These are phyloP conservation scores for Colletotrichum cuscutae DNA, from an alignment of 2,329 filamentous ascomycete genomes.

Conservation along the genomic window DNA sequence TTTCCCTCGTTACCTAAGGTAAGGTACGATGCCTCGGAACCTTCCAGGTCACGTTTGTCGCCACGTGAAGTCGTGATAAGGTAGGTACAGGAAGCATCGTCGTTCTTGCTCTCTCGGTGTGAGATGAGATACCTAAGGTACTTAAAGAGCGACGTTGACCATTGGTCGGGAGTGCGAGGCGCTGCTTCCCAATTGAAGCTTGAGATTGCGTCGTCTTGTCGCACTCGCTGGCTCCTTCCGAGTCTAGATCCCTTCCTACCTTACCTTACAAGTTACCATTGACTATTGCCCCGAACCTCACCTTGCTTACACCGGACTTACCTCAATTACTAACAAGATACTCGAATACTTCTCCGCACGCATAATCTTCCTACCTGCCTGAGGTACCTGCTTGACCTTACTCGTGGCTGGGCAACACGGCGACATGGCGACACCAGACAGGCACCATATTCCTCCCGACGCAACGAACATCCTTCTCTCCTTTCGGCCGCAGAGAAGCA, in stretches of 20 bases:
- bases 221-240: neutral
- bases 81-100: neutral
- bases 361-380: no score
- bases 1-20: no score
- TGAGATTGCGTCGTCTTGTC: neutral
- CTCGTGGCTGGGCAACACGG: slow-evolving; percentile 10
- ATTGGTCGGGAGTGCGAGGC: neutral
- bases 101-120: neutral
- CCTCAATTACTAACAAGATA: neutral
- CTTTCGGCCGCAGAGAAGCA: slow-evolving; percentile 5
- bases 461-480: slow-evolving; percentile 1
- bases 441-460: neutral
- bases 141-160: neutral
- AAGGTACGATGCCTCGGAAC: no score
- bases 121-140: neutral
- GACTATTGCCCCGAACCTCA: neutral
- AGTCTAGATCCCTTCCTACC: neutral
- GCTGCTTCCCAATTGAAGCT: neutral
- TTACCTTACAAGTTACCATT: no score
- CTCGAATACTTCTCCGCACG: no score
- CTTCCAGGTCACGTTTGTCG: neutral
- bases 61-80: slow-evolving; percentile 18
- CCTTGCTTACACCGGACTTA: neutral
- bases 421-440: neutral
- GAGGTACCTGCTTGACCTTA: neutral